These are phyloP conservation scores for Solanum paucissectum DNA, from an alignment of 257 asterid genomes.

Conservation along the genomic window DNA sequence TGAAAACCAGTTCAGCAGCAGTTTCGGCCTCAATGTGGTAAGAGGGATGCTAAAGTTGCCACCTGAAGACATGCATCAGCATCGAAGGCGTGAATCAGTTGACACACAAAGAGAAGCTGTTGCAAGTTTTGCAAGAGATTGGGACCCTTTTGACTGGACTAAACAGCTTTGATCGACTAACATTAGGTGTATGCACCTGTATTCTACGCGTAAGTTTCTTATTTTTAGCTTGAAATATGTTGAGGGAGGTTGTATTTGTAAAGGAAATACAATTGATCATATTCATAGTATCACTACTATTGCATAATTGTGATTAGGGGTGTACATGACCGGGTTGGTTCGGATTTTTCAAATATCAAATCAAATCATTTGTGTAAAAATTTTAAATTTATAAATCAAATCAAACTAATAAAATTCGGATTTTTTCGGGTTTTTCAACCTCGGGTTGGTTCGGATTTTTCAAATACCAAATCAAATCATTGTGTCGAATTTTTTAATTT, in stretches of 20 bases:
- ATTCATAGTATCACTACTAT: neutral
- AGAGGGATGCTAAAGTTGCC: slow-evolving; percentile 76
- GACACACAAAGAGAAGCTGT: slow-evolving; percentile 66
- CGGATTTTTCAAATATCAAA: no score
- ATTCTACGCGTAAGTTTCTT: neutral
- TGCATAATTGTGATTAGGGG: no score
- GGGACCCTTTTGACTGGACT: slow-evolving; percentile 91
- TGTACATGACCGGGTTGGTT: no score
- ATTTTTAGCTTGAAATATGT: neutral
- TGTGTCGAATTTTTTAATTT: no score
- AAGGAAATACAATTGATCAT: neutral
- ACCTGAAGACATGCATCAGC: slow-evolving; percentile 85
- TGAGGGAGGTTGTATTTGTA: neutral
- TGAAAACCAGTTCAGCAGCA: slow-evolving; percentile 59
- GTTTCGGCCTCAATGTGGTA: slow-evolving; percentile 67
- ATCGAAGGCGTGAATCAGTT: slow-evolving; percentile 48
- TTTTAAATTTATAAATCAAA: no score
- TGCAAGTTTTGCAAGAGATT: slow-evolving; percentile 45
- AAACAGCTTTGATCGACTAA: slow-evolving; percentile 33
- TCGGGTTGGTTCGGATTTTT: no score
- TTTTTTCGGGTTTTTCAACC: no score
- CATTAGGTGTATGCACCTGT: neutral
- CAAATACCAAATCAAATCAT: no score
- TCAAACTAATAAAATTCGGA: no score
- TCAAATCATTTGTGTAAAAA: no score